phyloP scores from a whole-genome alignment of 2,329 filamentous ascomycete genomes.

The Coccinonectria pachysandricola region DNA sequence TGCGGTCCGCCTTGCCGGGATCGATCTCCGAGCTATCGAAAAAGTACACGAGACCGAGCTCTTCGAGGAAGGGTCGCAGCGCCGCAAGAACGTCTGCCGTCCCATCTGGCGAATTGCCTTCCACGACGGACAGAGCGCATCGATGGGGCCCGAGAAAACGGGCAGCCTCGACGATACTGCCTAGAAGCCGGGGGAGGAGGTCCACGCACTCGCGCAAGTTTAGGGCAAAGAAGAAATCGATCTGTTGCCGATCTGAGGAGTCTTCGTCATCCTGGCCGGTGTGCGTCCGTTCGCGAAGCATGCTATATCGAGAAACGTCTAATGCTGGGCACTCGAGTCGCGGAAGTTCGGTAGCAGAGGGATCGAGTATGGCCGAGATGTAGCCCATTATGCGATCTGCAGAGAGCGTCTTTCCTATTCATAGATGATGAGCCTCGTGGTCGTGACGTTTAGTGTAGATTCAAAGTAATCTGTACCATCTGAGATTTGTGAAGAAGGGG shows the following conservation, averaged over 20 bases:
- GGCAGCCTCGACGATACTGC: conserved; percentile 39
- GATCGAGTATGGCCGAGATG: background rate
- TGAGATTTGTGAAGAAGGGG: background rate
- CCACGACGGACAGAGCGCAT: conserved; percentile 45
- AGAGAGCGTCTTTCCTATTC: too few species aligned
- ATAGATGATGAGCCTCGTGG: too few species aligned
- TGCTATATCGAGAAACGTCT: conserved; percentile 12
- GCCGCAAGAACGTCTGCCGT: conserved; percentile 38
- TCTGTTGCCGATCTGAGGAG: too few species aligned
- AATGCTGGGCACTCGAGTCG: conserved; percentile 20
- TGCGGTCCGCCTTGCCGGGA: conserved; percentile 32
- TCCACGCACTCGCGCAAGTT: conserved; percentile 35
- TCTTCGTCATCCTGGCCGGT: background rate
- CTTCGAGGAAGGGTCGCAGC: conserved; percentile 29
- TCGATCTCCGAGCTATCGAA: conserved; percentile 33
- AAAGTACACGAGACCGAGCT: conserved; percentile 30
- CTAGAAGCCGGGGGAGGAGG: conserved; percentile 40
- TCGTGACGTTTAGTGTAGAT: too few species aligned
- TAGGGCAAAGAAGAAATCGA: conserved; percentile 42
- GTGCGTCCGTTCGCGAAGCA: conserved; percentile 6
- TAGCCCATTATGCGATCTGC: background rate
- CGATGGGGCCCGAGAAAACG: conserved; percentile 38
- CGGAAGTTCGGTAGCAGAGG: conserved; percentile 3
- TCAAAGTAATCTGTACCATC: too few species aligned
- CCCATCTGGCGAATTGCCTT: conserved; percentile 44